These are phyloP conservation scores for Amanita rimosa DNA, from an alignment of 768 basidiomycete species.

Conservation along the genomic window DNA sequence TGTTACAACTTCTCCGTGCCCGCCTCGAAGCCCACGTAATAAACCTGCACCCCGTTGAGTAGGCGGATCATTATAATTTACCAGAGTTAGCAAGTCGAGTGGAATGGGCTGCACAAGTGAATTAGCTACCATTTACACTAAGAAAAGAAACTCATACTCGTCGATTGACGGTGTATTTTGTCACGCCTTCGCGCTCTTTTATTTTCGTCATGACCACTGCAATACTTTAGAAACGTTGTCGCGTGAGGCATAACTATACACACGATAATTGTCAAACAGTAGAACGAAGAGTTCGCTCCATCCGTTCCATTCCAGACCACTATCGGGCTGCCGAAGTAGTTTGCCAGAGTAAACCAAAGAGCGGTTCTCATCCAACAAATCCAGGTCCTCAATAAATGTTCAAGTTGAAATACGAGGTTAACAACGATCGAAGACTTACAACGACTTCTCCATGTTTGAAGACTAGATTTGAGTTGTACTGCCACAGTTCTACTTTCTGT, in stretches of 20 bases:
- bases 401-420: background rate
- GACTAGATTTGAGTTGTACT: slow-evolving; percentile 63
- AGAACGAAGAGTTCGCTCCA: slow-evolving; percentile 84
- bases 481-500: slow-evolving; percentile 85
- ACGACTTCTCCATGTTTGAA: slow-evolving; percentile 71
- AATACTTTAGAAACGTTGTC: background rate
- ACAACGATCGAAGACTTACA: slow-evolving; percentile 19
- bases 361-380: slow-evolving; percentile 75
- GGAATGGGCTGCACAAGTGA: slow-evolving; percentile 66
- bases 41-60: slow-evolving; percentile 59
- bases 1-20: slow-evolving; percentile 6
- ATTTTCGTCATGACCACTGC: slow-evolving; percentile 80
- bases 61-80: slow-evolving; percentile 69
- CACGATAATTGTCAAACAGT: slow-evolving; percentile 91
- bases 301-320: slow-evolving; percentile 62
- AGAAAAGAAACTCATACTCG: slow-evolving; percentile 36
- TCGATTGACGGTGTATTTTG: slow-evolving; percentile 69
- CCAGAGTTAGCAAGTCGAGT: slow-evolving; percentile 74
- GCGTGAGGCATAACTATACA: slow-evolving; percentile 16
- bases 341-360: slow-evolving; percentile 78
- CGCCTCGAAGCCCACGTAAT: slow-evolving; percentile 42
- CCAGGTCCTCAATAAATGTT: slow-evolving; percentile 55
- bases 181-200: slow-evolving; percentile 60
- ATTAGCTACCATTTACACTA: slow-evolving; percentile 14
- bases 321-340: slow-evolving; percentile 74